phyloP scores from a whole-genome alignment of 129 eudicot species.

The Erigeron canadensis region DNA sequence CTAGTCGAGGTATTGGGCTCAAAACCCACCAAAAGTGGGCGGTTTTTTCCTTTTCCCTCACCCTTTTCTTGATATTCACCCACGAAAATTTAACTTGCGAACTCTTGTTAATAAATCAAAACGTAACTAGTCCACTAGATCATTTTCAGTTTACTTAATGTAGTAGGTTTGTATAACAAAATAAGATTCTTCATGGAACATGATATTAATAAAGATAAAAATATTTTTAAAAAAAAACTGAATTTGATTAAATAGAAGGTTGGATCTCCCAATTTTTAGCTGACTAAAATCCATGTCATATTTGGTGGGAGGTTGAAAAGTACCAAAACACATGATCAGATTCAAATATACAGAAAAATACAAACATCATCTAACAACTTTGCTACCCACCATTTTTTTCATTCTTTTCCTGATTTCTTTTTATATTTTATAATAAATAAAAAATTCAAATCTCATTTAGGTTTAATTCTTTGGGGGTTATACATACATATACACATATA shows the following conservation, averaged over 20 bases:
- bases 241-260: too few species aligned
- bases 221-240: not conserved
- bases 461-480: slow-evolving; percentile 19
- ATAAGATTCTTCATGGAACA: too few species aligned
- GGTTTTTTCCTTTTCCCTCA: too few species aligned
- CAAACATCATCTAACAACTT: slow-evolving; percentile 7
- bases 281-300: slow-evolving; percentile 25
- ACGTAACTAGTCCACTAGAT: too few species aligned
- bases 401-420: slow-evolving; percentile 20
- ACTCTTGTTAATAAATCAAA: too few species aligned
- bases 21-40: too few species aligned
- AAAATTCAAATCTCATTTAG: slow-evolving; percentile 23
- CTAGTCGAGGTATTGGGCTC: too few species aligned
- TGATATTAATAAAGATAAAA: too few species aligned
- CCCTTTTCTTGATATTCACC: too few species aligned
- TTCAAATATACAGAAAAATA: slow-evolving; percentile 14
- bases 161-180: too few species aligned
- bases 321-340: slow-evolving; percentile 11
- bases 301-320: slow-evolving; percentile 29
- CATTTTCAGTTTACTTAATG: too few species aligned
- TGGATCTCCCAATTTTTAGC: slow-evolving; percentile 37
- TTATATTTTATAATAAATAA: not conserved
- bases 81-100: too few species aligned
- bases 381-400: slow-evolving; percentile 10
- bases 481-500: slow-evolving; percentile 14